phyloP scores from a whole-genome alignment of 1,139 yeast genomes.

The Debaryomyces robertsiae region DNA sequence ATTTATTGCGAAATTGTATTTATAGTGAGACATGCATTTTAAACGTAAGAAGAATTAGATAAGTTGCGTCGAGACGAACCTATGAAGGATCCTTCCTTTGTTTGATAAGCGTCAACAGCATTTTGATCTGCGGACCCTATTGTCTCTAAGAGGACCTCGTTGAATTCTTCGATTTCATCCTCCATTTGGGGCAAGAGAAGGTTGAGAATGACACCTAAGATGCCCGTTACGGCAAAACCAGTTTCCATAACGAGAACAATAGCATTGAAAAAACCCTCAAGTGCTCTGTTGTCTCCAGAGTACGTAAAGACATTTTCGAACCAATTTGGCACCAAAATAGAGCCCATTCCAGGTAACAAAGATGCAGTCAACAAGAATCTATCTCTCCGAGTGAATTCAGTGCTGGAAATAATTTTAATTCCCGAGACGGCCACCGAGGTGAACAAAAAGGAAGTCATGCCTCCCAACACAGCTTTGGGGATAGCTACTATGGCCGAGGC shows the following conservation, averaged over 20 bases:
- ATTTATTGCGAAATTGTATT: too few species aligned
- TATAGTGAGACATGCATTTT: too few species aligned
- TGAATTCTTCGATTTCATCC: slow-evolving; percentile 61
- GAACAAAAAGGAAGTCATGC: slow-evolving; percentile 89
- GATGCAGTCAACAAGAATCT: slow-evolving; percentile 80
- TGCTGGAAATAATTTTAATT: slow-evolving; percentile 71
- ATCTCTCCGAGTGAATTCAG: slow-evolving; percentile 84
- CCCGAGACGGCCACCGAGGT: slow-evolving; percentile 91
- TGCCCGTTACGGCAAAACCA: slow-evolving; percentile 82
- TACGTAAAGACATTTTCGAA: slow-evolving; percentile 76
- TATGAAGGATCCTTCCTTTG: slow-evolving; percentile 30
- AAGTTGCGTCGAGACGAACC: background rate
- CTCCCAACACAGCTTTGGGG: slow-evolving; percentile 84
- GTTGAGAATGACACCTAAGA: slow-evolving; percentile 73
- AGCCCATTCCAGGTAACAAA: slow-evolving; percentile 75
- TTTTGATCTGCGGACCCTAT: slow-evolving; percentile 50
- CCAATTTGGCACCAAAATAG: slow-evolving; percentile 77
- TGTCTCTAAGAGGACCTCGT: slow-evolving; percentile 48
- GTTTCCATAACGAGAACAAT: slow-evolving; percentile 83
- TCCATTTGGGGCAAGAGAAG: slow-evolving; percentile 69
- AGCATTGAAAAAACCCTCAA: slow-evolving; percentile 77
- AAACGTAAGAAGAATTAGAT: background rate
- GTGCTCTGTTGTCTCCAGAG: slow-evolving; percentile 61
- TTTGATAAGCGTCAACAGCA: slow-evolving; percentile 39
- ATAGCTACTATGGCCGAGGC: slow-evolving; percentile 88